These are phyloP conservation scores for Populus simonii DNA, from an alignment of 345 rosid species.

Conservation along the genomic window DNA sequence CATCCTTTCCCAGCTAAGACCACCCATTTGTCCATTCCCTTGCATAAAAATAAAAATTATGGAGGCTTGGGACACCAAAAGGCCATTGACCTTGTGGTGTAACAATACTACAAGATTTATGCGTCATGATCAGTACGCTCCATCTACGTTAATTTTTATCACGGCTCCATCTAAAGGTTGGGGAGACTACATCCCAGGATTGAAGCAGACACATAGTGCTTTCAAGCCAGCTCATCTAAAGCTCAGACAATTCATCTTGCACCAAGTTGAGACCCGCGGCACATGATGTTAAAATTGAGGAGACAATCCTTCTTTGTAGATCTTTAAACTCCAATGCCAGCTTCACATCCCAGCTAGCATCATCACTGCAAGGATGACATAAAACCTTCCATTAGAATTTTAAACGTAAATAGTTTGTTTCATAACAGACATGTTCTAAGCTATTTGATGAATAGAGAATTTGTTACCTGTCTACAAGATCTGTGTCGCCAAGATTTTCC, in stretches of 20 bases:
- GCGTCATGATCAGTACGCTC: neutral
- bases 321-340: conserved; percentile 54
- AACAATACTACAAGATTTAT: neutral
- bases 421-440: neutral
- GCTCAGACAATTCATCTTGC: conserved; percentile 42
- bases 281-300: conserved; percentile 73
- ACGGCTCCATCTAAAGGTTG: neutral
- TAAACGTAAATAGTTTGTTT: neutral
- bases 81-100: neutral
- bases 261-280: conserved; percentile 52
- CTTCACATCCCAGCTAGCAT: conserved; percentile 57
- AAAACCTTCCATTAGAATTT: neutral
- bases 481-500: conserved; percentile 56
- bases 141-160: neutral
- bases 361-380: conserved; percentile 42
- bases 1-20: neutral
- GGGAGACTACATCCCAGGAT: neutral
- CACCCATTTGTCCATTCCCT: neutral
- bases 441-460: neutral
- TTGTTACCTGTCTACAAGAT: conserved; percentile 45
- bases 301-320: conserved; percentile 56
- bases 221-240: neutral
- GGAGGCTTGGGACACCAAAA: neutral
- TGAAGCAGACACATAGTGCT: neutral
- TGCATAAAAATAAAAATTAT: neutral